Evolutionary conservation across 2,329 filamentous ascomycete genomes (phyloP), one percentile per base, ranked within the genome.

Genomic region (Ophiocordyceps camponoti-floridani): DNA sequence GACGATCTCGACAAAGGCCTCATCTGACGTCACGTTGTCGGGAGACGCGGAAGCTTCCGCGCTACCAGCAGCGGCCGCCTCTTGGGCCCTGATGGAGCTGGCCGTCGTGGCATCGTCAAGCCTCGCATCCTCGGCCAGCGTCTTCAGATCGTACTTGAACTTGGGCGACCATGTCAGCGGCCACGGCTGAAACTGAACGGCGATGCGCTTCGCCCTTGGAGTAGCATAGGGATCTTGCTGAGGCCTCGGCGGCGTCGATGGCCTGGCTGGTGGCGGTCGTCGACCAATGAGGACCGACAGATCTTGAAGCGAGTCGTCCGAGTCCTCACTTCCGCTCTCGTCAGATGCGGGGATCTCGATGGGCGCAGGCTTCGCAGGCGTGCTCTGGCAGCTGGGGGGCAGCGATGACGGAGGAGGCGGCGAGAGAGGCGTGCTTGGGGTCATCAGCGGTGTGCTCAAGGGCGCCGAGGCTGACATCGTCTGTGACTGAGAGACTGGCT

Each of bases 331-430:
- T 51, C 79, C 69, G 27, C 70, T 71, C 16, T 82, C 80, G 53
- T 88, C 84, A 0, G 84, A 87, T 45, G 75, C 79, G 41, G 69
- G 70, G 38, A 88, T 82, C 45, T 80, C 63, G 12, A 50, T 9
- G 46, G 43, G 47, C 51, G 45, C 42, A 10, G 47, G 43, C 44
- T 40, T 40, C 13, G 19, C 14, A 16, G 40, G 40, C 7, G 26
- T 41, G 23, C 40, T 41, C 23, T 6, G 54, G 40, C 51, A 42
- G 43, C 55, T 47, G n/a, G 48, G 47, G 12, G 53, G 27, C 19
- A 19, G 52, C 19, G 57, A 56, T 19, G 55, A 54, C 19, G 50
- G 50, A 12, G 50, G 50, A 16, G 45, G 43, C 5, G 56, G 52
- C n/a, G 56, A 54, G 4, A 49, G 45, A 4, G 55, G 49, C 37